A percentile compares a stretch with the other conserved stretches of the same genome.
phyloP scores from a whole-genome alignment of 306 rosid genomes.

The Glycine soja region DNA sequence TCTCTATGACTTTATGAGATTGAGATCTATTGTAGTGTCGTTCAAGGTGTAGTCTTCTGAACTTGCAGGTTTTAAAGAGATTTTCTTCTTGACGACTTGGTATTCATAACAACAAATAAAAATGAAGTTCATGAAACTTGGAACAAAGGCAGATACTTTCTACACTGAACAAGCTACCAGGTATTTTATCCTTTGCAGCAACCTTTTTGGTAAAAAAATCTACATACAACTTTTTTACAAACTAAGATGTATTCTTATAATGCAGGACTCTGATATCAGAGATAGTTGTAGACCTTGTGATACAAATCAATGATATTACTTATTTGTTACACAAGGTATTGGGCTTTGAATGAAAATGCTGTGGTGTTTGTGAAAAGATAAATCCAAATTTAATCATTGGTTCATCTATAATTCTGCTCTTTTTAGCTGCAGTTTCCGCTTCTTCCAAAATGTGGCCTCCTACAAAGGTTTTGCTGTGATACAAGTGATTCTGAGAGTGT shows the following conservation, averaged over 20 bases:
- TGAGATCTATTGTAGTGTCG: constrained; percentile 27
- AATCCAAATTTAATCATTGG: constrained; percentile 33
- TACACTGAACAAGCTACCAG: constrained; percentile 90
- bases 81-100: constrained; percentile 44
- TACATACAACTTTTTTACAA: constrained; percentile 19
- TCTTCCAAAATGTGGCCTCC: constrained; percentile 82
- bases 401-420: constrained; percentile 54
- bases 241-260: constrained; percentile 43
- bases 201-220: constrained; percentile 17
- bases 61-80: constrained; percentile 46
- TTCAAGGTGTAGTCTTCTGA: constrained; percentile 40
- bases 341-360: constrained; percentile 29
- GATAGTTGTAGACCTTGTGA: constrained; percentile 69
- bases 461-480: constrained; percentile 84
- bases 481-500: constrained; percentile 58
- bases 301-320: constrained; percentile 70
- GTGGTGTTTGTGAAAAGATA: constrained; percentile 16
- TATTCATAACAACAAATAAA: constrained; percentile 40
- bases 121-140: constrained; percentile 99
- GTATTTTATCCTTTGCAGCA: constrained; percentile 48
- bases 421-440: constrained; percentile 86
- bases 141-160: constrained; percentile 90
- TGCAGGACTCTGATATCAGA: constrained; percentile 85
- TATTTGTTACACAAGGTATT: constrained; percentile 85
- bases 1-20: constrained; percentile 41